These are phyloP conservation scores for Camellia lanceoleosa DNA, from an alignment of 148 eudicot genomes.

Conservation along the genomic window DNA sequence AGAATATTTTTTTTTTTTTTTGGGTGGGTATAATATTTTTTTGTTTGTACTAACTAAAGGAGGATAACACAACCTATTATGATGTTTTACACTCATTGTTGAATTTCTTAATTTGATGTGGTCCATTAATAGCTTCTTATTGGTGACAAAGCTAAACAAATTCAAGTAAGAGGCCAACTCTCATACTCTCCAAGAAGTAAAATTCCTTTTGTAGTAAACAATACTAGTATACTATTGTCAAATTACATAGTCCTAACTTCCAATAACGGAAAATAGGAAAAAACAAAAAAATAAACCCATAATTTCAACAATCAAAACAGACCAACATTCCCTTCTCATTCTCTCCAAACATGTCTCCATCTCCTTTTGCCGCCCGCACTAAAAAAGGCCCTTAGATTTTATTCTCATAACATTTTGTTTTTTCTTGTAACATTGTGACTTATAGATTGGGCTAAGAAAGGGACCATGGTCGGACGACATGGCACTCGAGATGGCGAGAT, in stretches of 20 bases:
- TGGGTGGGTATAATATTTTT: too few species aligned
- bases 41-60: too few species aligned
- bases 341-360: neutral
- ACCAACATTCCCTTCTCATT: conserved; percentile 10
- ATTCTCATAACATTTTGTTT: too few species aligned
- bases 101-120: neutral
- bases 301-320: neutral
- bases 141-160: neutral
- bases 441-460: neutral
- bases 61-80: too few species aligned
- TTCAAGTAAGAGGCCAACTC: neutral
- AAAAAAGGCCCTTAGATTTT: neutral
- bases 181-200: neutral
- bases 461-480: conserved; percentile 2
- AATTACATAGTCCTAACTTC: neutral
- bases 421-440: conserved; percentile 7
- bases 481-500: neutral
- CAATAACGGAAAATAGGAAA: neutral
- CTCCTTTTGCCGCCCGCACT: conserved; percentile 22
- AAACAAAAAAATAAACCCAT: neutral
- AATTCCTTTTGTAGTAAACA: too few species aligned
- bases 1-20: too few species aligned
- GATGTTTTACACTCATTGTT: neutral
- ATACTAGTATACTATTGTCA: neutral
- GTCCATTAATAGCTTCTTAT: neutral